Evolutionary conservation across 805 yeast genomes (phyloP).

Genomic region (Maudiozyma turicensis): DNA sequence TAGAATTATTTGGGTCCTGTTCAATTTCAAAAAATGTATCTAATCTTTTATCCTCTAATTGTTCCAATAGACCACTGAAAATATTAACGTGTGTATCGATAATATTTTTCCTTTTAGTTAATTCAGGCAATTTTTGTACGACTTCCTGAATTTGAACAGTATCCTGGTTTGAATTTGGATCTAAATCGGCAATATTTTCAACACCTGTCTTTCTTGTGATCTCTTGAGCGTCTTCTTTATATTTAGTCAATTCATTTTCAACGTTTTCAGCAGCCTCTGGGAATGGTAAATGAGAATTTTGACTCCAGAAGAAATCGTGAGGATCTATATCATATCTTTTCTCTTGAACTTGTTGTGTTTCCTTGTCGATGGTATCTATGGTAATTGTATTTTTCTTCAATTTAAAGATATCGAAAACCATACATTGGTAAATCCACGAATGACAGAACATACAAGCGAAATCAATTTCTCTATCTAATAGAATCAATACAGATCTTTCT

Average conservation of each 20-base stretch:
- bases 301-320: constrained; percentile 83
- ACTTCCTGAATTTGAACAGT: constrained; percentile 73
- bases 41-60: constrained; percentile 74
- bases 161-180: constrained; percentile 42
- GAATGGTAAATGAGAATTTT: constrained; percentile 79
- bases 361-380: constrained; percentile 33
- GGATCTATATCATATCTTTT: constrained; percentile 85
- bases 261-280: constrained; percentile 99
- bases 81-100: constrained; percentile 97
- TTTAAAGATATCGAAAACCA: constrained; percentile 85
- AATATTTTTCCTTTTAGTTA: constrained; percentile 76
- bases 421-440: constrained; percentile 95
- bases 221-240: constrained; percentile 81
- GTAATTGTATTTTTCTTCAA: constrained; percentile 75
- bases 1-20: constrained; percentile 52
- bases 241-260: constrained; percentile 68
- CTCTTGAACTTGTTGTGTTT: constrained; percentile 19
- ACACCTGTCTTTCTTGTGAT: constrained; percentile 67
- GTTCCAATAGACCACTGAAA: constrained; percentile 70
- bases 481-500: constrained; percentile 66
- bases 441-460: constrained; percentile 90
- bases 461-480: constrained; percentile 84
- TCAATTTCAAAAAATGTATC: constrained; percentile 93
- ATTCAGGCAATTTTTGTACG: constrained; percentile 83
- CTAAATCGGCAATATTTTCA: constrained; percentile 64